A percentile compares a stretch with the other conserved stretches of the same genome.
Conservation (phyloP, 257 asterid species). For the Catharanthus roseus region DNA sequence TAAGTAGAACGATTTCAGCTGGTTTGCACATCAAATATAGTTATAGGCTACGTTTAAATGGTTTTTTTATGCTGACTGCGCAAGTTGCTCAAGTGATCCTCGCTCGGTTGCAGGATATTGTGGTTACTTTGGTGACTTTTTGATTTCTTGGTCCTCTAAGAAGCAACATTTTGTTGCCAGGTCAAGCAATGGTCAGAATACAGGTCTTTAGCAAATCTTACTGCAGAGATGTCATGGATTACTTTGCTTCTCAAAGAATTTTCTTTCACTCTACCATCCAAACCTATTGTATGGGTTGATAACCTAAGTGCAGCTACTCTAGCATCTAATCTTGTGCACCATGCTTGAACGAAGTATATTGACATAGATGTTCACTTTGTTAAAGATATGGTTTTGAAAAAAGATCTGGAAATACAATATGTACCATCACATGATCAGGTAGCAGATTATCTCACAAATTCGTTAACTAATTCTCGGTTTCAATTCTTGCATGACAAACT, state of each 20-base stretch:
- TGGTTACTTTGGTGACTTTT: no score
- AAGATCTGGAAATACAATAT: not conserved
- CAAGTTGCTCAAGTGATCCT: not conserved
- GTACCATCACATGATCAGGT: not conserved
- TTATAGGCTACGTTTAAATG: not conserved
- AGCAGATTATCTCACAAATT: not conserved
- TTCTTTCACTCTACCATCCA: not conserved
- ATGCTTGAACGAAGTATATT: no score
- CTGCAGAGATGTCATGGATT: not conserved
- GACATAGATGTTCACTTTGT: no score
- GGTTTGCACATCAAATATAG: not conserved
- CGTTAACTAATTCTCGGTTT: not conserved
- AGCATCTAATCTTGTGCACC: no score
- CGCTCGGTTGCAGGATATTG: not conserved
- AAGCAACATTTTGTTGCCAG: not conserved
- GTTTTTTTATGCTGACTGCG: not conserved
- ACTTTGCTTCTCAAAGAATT: not conserved
- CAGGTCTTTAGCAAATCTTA: not conserved
- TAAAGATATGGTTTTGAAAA: not conserved
- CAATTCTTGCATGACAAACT: not conserved
- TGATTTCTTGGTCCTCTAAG: no score
- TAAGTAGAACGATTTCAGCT: not conserved
- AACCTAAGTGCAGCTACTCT: no score
- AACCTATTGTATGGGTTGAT: not conserved
- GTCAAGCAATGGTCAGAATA: not conserved